These are phyloP conservation scores for Paecilomyces niveus DNA, from an alignment of 2,329 filamentous ascomycete species.

Conservation along the genomic window DNA sequence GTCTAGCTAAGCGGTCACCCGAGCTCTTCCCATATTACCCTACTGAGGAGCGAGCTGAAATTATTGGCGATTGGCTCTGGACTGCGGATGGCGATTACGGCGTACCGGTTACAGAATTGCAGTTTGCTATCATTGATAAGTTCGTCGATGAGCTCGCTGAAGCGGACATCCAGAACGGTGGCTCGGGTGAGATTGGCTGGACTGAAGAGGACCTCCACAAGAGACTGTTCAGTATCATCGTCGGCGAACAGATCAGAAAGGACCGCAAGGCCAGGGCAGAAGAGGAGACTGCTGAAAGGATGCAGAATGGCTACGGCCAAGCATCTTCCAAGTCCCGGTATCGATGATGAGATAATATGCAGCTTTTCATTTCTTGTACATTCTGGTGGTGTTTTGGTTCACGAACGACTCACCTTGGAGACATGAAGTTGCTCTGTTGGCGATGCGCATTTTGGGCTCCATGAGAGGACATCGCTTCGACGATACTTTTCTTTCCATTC, in stretches of 20 bases:
- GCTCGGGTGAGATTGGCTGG: constrained; percentile 34
- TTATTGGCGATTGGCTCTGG: constrained; percentile 37
- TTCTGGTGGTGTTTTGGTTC: neutral
- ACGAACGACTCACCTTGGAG: neutral
- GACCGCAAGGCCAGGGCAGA: constrained; percentile 26
- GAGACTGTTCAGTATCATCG: constrained; percentile 39
- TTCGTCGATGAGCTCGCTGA: constrained; percentile 31
- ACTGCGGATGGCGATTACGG: constrained; percentile 34
- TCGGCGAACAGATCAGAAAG: constrained; percentile 39
- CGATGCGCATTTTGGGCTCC: neutral
- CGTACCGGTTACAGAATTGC: constrained; percentile 34
- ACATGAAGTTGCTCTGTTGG: neutral
- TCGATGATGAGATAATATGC: neutral
- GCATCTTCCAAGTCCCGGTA: neutral
- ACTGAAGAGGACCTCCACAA: constrained; percentile 37
- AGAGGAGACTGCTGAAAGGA: constrained; percentile 4
- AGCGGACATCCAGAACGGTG: constrained; percentile 27
- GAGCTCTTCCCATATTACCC: constrained; percentile 32
- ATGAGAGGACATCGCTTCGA: neutral
- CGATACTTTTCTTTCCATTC: neutral
- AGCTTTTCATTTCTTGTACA: neutral
- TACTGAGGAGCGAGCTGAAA: constrained; percentile 25
- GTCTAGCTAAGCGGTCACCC: constrained; percentile 28
- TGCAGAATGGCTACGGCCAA: neutral
- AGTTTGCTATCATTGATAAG: constrained; percentile 35